phyloP scores from a whole-genome alignment of 805 yeast genomes.

The Kazachstania africana region DNA sequence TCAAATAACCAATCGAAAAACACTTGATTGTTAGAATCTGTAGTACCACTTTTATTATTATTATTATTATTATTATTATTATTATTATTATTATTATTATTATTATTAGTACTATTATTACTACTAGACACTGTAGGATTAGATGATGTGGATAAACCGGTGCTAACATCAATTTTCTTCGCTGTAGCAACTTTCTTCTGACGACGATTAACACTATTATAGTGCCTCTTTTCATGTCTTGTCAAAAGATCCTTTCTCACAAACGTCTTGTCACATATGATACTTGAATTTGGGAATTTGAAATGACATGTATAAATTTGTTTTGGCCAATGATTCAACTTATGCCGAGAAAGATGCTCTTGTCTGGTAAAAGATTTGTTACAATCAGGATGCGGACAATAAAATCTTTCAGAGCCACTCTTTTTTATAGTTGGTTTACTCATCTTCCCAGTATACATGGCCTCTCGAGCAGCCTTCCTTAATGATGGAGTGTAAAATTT shows the following conservation, averaged over 20 bases:
- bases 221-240: slow-evolving; percentile 35
- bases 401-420: slow-evolving; percentile 24
- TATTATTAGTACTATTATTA: not conserved
- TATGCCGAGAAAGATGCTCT: slow-evolving; percentile 53
- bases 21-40: slow-evolving; percentile 3
- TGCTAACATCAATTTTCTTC: not conserved
- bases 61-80: not conserved
- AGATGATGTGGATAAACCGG: too few relatives aligned
- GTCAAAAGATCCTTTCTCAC: slow-evolving; percentile 45
- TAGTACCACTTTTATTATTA: not conserved
- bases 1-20: slow-evolving; percentile 10
- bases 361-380: slow-evolving; percentile 43
- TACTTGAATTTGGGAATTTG: slow-evolving; percentile 14
- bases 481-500: too few relatives aligned
- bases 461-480: too few relatives aligned
- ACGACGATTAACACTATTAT: too few relatives aligned
- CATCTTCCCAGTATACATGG: too few relatives aligned
- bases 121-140: too few relatives aligned
- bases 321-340: slow-evolving; percentile 45
- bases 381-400: slow-evolving; percentile 40
- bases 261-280: slow-evolving; percentile 45
- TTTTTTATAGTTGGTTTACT: too few relatives aligned
- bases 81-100: slow-evolving; percentile 1
- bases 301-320: slow-evolving; percentile 38
- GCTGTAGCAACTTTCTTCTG: too few relatives aligned